Conservation (phyloP, 768 basidiomycete genomes). For the Boletus edulis region DNA sequence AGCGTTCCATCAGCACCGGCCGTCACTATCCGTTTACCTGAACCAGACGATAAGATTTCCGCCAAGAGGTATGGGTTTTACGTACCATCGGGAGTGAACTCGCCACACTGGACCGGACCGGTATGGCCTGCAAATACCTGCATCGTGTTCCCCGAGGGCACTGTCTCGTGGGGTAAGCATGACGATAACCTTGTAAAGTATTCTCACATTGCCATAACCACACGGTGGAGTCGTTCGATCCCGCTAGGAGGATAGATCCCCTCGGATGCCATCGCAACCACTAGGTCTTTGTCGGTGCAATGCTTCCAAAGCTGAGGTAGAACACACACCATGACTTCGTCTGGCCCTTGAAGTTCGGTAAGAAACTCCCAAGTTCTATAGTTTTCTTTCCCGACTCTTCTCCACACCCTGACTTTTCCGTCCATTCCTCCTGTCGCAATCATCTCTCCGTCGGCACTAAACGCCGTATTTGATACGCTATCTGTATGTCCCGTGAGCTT, state of each 20-base stretch:
- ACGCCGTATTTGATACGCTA: constrained; percentile 76
- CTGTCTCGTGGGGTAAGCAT: constrained; percentile 39
- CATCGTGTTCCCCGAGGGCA: constrained; percentile 94
- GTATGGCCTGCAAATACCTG: constrained; percentile 94
- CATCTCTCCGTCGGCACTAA: constrained; percentile 89
- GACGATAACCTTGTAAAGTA: not conserved
- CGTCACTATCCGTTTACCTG: constrained; percentile 87
- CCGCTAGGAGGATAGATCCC: constrained; percentile 83
- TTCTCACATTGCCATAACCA: constrained; percentile 97
- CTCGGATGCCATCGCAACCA: constrained; percentile 97
- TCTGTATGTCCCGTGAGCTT: constrained; percentile 92
- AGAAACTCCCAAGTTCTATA: constrained; percentile 91
- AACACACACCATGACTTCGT: constrained; percentile 85
- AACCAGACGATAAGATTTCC: constrained; percentile 1
- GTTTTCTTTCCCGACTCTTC: constrained; percentile 71
- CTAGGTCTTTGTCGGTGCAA: constrained; percentile 39
- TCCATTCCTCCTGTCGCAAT: constrained; percentile 98
- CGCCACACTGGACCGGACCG: constrained; percentile 78
- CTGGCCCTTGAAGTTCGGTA: constrained; percentile 88
- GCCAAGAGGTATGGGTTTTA: not conserved
- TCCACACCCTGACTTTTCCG: constrained; percentile 90
- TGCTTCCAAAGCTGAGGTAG: not conserved
- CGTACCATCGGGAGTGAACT: constrained; percentile 88
- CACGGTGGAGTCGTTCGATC: constrained; percentile 88
- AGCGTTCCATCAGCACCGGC: constrained; percentile 79